Evolutionary conservation across 1,139 yeast species (phyloP).

Genomic region (Taphrina wiesneri): DNA sequence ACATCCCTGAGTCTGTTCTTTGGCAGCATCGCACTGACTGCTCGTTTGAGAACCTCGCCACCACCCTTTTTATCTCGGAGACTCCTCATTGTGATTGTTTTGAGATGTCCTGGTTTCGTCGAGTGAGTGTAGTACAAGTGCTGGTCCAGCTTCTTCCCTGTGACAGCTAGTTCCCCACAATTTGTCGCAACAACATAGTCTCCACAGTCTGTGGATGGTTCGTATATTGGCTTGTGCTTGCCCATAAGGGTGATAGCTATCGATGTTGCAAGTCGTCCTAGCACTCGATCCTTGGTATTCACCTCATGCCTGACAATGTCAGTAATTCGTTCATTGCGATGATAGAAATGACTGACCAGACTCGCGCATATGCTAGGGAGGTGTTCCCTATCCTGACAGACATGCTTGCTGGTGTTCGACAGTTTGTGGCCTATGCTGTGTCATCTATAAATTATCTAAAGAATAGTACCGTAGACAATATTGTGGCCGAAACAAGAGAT

Average conservation of each 20-base stretch:
- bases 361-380: constrained; percentile 21
- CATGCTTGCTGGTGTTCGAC: background rate
- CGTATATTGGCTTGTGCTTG: constrained; percentile 89
- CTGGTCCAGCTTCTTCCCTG: constrained; percentile 80
- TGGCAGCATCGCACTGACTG: constrained; percentile 95
- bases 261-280: constrained; percentile 88
- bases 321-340: background rate
- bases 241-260: constrained; percentile 90
- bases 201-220: constrained; percentile 78
- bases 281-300: constrained; percentile 79
- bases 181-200: constrained; percentile 96
- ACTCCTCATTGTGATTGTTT: constrained; percentile 77
- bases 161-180: constrained; percentile 73
- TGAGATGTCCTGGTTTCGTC: constrained; percentile 84
- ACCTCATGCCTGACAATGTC: constrained; percentile 75
- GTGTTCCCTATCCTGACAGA: constrained; percentile 33
- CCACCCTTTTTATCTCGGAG: constrained; percentile 78
- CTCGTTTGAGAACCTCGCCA: constrained; percentile 75
- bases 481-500: background rate
- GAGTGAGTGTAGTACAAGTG: constrained; percentile 92
- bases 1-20: constrained; percentile 78
- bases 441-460: background rate
- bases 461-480: background rate
- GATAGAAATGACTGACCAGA: constrained; percentile 9
- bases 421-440: background rate